A percentile compares a stretch with the other conserved stretches of the same genome.
Conservation (phyloP, 306 rosid genomes). For the Abrus pulchellus region DNA sequence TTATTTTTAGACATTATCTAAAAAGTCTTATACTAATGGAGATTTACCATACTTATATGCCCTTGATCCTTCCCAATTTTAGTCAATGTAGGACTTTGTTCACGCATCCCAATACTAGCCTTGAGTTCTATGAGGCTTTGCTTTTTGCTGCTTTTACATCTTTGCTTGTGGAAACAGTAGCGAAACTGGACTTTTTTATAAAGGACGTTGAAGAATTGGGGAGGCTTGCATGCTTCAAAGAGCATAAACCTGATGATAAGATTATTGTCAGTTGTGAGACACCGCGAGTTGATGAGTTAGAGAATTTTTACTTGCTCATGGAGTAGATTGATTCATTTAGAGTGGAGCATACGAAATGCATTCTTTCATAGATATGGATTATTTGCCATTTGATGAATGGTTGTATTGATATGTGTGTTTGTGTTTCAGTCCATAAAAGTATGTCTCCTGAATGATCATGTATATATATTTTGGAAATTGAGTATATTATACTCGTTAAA, state of each 20-base stretch:
- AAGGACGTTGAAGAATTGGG: conserved; percentile 82
- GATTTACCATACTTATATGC: too few species aligned
- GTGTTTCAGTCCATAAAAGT: neutral
- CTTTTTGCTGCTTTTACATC: conserved; percentile 94
- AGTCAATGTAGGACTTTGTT: too few species aligned
- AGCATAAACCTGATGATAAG: conserved; percentile 60
- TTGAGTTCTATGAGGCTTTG: conserved; percentile 88
- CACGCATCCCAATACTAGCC: too few species aligned
- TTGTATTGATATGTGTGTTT: neutral
- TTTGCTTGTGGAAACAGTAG: conserved; percentile 84
- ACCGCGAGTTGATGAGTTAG: conserved; percentile 52
- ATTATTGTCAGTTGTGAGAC: conserved; percentile 57
- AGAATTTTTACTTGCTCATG: conserved; percentile 59
- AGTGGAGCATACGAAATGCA: neutral
- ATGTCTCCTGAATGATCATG: neutral
- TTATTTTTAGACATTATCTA: too few species aligned
- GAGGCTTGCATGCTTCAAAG: conserved; percentile 73
- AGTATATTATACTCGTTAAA: too few species aligned
- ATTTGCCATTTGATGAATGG: too few species aligned
- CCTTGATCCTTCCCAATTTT: too few species aligned
- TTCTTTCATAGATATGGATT: neutral
- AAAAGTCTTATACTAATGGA: too few species aligned
- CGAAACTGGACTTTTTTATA: conserved; percentile 76
- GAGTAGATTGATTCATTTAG: conserved; percentile 48
- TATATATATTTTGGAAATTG: neutral